phyloP scores from a whole-genome alignment of 257 asterid species.

The Nyctanthes arbortristis region DNA sequence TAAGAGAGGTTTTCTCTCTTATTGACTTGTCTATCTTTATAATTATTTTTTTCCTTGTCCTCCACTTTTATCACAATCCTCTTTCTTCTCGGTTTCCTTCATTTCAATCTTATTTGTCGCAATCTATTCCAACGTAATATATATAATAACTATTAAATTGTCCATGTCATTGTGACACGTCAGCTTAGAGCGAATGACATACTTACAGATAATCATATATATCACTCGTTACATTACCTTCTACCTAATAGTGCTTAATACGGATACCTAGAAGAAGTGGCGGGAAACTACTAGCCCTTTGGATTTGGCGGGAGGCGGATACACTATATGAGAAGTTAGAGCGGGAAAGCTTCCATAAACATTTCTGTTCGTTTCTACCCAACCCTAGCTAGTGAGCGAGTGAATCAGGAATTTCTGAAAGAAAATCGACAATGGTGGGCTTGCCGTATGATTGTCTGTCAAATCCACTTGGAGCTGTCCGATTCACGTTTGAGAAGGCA shows the following conservation, averaged over 20 bases:
- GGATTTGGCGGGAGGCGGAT: slow-evolving; percentile 13
- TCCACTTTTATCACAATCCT: too few relatives aligned
- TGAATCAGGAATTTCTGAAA: background rate
- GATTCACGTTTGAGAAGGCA: slow-evolving; percentile 77
- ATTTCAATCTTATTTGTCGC: too few relatives aligned
- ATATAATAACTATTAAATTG: too few relatives aligned
- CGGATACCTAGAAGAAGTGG: background rate
- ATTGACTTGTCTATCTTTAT: too few relatives aligned
- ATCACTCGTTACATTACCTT: too few relatives aligned
- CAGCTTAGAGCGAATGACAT: too few relatives aligned
- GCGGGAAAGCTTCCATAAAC: background rate
- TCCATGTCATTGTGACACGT: too few relatives aligned
- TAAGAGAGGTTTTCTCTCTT: too few relatives aligned
- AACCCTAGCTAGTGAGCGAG: background rate
- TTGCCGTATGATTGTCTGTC: slow-evolving; percentile 76
- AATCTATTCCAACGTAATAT: too few relatives aligned
- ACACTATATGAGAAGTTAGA: background rate
- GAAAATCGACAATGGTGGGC: slow-evolving; percentile 59
- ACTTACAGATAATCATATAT: too few relatives aligned
- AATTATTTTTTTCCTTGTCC: too few relatives aligned
- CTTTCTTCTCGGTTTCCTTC: too few relatives aligned
- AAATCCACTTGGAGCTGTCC: slow-evolving; percentile 94
- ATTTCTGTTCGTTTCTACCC: background rate
- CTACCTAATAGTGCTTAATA: background rate
- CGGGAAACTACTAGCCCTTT: background rate